These are phyloP conservation scores for Chimonanthus praecox DNA, from an alignment of 164 flowering plant species.

Conservation along the genomic window DNA sequence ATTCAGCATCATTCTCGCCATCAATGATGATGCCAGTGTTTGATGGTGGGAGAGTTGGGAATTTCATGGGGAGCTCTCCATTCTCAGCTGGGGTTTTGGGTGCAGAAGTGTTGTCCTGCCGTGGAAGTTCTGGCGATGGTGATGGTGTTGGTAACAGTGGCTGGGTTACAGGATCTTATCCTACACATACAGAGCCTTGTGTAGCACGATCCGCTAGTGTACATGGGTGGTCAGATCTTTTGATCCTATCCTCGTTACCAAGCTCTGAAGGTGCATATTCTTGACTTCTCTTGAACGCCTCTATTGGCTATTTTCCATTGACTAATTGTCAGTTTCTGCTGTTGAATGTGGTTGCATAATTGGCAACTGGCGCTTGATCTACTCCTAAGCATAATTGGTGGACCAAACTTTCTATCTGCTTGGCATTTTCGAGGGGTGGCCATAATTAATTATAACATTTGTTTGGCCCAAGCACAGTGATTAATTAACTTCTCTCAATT, in stretches of 20 bases:
- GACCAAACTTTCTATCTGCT: not conserved
- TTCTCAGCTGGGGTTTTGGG: slow-evolving; percentile 51
- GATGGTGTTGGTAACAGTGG: not conserved
- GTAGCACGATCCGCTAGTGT: slow-evolving; percentile 81
- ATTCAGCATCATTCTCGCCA: slow-evolving; percentile 29
- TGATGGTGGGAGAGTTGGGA: slow-evolving; percentile 41
- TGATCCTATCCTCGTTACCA: slow-evolving; percentile 33
- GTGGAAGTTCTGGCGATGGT: slow-evolving; percentile 1
- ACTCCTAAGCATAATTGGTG: not conserved
- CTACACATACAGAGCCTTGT: slow-evolving; percentile 43
- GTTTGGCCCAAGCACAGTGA: too few species aligned
- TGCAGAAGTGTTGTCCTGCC: slow-evolving; percentile 27
- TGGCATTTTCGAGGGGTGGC: not conserved
- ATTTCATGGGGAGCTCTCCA: slow-evolving; percentile 46
- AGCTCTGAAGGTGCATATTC: slow-evolving; percentile 8
- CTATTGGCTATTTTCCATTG: not conserved
- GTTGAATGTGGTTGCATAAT: too few species aligned
- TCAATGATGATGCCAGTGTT: slow-evolving; percentile 39
- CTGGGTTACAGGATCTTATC: slow-evolving; percentile 24
- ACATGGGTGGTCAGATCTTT: slow-evolving; percentile 76
- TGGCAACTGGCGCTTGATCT: too few species aligned
- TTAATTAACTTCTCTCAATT: not conserved
- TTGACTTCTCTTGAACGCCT: not conserved
- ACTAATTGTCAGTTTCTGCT: too few species aligned
- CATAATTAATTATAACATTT: not conserved